Evolutionary conservation across 805 yeast genomes (phyloP).

Genomic region (Lipomyces chichibuensis): DNA sequence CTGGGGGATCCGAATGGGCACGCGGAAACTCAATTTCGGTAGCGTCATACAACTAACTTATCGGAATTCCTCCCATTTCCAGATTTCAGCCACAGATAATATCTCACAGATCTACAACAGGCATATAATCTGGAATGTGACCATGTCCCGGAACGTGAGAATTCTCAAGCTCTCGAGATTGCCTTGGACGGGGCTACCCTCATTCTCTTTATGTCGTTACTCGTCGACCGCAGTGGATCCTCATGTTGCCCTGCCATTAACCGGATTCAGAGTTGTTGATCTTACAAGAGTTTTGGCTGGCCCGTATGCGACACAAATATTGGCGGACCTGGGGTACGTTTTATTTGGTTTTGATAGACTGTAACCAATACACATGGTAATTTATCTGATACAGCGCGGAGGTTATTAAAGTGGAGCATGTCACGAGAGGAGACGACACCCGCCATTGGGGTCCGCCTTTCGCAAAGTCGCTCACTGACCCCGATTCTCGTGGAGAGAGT

Average conservation of each 20-base stretch:
- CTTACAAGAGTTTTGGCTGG: slow-evolving; percentile 51
- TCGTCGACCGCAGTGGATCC: background rate
- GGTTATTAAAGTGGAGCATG: slow-evolving; percentile 49
- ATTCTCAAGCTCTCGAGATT: no score
- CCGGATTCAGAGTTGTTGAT: slow-evolving; percentile 46
- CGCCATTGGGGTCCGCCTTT: slow-evolving; percentile 51
- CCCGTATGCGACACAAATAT: slow-evolving; percentile 48
- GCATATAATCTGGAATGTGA: no score
- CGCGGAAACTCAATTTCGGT: no score
- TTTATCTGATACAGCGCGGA: slow-evolving; percentile 44
- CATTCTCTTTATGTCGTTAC: background rate
- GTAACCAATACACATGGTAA: background rate
- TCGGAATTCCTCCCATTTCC: no score
- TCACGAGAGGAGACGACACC: slow-evolving; percentile 49
- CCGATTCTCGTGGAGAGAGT: slow-evolving; percentile 42
- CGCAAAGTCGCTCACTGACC: slow-evolving; percentile 36
- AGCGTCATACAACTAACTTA: no score
- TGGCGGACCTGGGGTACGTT: slow-evolving; percentile 47
- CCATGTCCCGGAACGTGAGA: no score
- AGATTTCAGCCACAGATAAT: no score
- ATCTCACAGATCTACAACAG: no score
- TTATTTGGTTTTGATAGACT: background rate
- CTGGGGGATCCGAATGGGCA: no score
- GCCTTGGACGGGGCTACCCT: no score
- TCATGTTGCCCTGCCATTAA: slow-evolving; percentile 39